These are phyloP conservation scores for Coemansia sp. DNA, from an alignment of 192 early-diverging fungal genomes.

Conservation along the genomic window DNA sequence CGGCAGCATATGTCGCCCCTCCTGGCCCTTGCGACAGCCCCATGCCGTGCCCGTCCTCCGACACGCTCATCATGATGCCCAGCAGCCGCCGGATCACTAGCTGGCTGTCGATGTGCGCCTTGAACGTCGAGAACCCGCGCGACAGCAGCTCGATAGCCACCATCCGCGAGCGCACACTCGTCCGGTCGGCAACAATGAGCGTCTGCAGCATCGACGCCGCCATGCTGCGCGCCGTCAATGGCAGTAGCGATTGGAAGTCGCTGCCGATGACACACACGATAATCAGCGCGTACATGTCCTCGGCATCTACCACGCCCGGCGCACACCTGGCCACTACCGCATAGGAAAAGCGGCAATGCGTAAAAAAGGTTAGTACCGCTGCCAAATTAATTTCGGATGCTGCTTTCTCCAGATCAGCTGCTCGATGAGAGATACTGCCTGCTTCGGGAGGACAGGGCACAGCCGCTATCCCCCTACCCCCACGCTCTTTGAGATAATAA, in stretches of 20 bases:
- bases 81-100: conserved; percentile 32
- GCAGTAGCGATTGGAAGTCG: conserved; percentile 44
- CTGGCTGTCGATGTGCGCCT: conserved; percentile 44
- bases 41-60: conserved; percentile 18
- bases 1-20: not conserved
- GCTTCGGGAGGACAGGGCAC: too few relatives aligned
- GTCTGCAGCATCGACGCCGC: conserved; percentile 46
- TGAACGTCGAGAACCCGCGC: conserved; percentile 46
- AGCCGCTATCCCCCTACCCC: too few relatives aligned
- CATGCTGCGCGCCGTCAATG: conserved; percentile 48
- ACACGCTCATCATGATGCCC: conserved; percentile 26
- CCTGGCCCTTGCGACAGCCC: not conserved
- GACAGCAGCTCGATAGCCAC: conserved; percentile 47
- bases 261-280: conserved; percentile 49
- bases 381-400: too few relatives aligned
- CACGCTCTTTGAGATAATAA: too few relatives aligned
- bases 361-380: too few relatives aligned
- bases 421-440: too few relatives aligned
- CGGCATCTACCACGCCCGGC: conserved; percentile 31
- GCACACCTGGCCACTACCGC: conserved; percentile 44
- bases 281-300: conserved; percentile 40
- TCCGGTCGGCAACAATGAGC: conserved; percentile 17
- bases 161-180: conserved; percentile 21
- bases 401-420: not conserved
- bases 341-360: too few relatives aligned